Base-by-base conservation (phyloP, 148 eudicot species). In the Mesembryanthemum crystallinum region DNA sequence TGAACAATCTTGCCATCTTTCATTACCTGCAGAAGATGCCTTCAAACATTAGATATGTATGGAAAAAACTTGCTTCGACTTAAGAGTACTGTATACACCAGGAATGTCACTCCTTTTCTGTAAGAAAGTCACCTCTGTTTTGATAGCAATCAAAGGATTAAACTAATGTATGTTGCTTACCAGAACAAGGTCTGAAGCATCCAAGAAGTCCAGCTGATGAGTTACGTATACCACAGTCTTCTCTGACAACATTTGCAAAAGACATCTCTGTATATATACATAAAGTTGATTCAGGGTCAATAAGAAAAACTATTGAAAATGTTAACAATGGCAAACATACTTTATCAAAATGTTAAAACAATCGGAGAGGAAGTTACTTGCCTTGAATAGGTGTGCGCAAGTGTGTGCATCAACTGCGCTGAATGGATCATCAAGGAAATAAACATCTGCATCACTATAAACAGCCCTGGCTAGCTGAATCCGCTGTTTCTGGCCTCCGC, bases 391-490 rank as follows among this genome's bases (percentile, higher is more conserved):
- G 74, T 94, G 98, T 49, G 89, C 91, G 59, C 93, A 89, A 21
- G 98, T 94, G 81, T 90, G 98, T 74, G 97, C 96, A 86, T 92
- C 98, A 66, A 94, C 98, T 0, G 97, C 96, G 66, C 97, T 94
- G 69, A 94, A 94, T n/a, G 98, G 98, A 81, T 94, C 98, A 75
- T 94, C 98, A 4, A 94, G 90, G 77, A 94, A 82, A 83, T 89
- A 94, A 24, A 92, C 87, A 83, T 94, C 97, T 5, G 92, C 87
- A 76, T 90, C 82, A 64, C 86, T 88, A 52, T 92, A 90, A 4
- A 94, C 75, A 12, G 96, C 97, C 72, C 97, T 84, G 51, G 97
- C 98, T 75, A 92, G 84, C 73, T 94, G 98, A 71, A 92, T 88
- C 68, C 97, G 83, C 74, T 94, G 98, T 79, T 90, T 94, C 79